phyloP scores from a whole-genome alignment of 306 rosid genomes.

The Cucurbita argyrosperma region DNA sequence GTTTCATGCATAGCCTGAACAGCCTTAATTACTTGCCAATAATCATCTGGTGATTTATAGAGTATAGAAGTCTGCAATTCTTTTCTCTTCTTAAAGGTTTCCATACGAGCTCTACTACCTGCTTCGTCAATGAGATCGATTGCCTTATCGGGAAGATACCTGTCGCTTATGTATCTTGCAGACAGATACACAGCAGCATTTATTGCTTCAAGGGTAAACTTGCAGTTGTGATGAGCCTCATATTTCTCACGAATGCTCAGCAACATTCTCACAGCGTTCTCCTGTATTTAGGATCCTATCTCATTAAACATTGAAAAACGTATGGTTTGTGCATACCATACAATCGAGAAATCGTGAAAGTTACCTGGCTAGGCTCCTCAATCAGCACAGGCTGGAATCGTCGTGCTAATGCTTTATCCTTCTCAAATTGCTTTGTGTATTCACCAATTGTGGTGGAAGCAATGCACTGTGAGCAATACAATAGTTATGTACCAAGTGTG shows the following conservation, averaged over 20 bases:
- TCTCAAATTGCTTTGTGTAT: conserved; percentile 70
- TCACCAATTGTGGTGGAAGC: conserved; percentile 81
- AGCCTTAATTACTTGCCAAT: conserved; percentile 71
- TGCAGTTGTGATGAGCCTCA: conserved; percentile 92
- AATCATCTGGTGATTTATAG: conserved; percentile 51
- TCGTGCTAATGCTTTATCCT: conserved; percentile 75
- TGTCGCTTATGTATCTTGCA: conserved; percentile 58
- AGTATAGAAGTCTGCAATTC: conserved; percentile 41
- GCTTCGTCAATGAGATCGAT: conserved; percentile 95
- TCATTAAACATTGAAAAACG: conserved; percentile 7
- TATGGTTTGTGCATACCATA: background rate
- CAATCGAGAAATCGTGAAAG: conserved; percentile 6
- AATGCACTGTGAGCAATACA: conserved; percentile 51
- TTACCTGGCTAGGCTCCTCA: conserved; percentile 79
- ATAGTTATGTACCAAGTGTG: background rate
- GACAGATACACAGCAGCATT: conserved; percentile 80
- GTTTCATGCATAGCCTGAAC: conserved; percentile 61
- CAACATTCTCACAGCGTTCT: conserved; percentile 60
- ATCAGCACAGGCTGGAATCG: conserved; percentile 86
- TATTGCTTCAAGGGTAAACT: conserved; percentile 77
- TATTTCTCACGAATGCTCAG: conserved; percentile 82
- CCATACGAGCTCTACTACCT: conserved; percentile 85
- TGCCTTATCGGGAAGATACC: conserved; percentile 97
- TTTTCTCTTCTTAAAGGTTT: conserved; percentile 49
- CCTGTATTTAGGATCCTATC: conserved; percentile 7